phyloP scores from a whole-genome alignment of 495 filamentous ascomycete species.

The Bombardia bombarda region DNA sequence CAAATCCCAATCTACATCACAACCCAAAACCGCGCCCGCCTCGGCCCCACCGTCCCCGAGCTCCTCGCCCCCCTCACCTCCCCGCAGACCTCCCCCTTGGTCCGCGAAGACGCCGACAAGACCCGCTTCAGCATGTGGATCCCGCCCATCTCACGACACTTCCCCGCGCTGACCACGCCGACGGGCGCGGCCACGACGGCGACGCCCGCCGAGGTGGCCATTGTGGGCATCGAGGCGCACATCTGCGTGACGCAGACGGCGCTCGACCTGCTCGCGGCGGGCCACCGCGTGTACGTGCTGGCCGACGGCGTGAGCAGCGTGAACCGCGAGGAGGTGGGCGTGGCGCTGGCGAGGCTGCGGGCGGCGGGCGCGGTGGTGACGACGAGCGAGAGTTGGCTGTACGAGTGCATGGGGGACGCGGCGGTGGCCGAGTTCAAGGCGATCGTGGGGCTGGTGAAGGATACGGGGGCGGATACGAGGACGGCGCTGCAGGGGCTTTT shows the following conservation, averaged over 20 bases:
- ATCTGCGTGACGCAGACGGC: slow-evolving; percentile 93
- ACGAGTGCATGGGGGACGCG: slow-evolving; percentile 90
- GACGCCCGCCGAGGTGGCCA: slow-evolving; percentile 37
- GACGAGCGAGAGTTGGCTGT: slow-evolving; percentile 84
- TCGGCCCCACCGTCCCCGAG: slow-evolving; percentile 73
- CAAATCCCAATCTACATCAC: slow-evolving; percentile 73
- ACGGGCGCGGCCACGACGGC: slow-evolving; percentile 7
- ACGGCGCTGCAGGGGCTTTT: slow-evolving; percentile 52
- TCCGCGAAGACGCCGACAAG: slow-evolving; percentile 65
- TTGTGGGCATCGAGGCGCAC: slow-evolving; percentile 88
- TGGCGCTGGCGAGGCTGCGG: slow-evolving; percentile 70
- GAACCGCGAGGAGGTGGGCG: slow-evolving; percentile 68
- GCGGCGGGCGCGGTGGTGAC: slow-evolving; percentile 73
- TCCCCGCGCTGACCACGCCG: slow-evolving; percentile 21
- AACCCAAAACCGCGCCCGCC: slow-evolving; percentile 67
- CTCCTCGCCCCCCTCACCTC: slow-evolving; percentile 35
- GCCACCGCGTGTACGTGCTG: slow-evolving; percentile 77
- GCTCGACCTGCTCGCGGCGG: slow-evolving; percentile 64
- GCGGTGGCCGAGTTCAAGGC: slow-evolving; percentile 63
- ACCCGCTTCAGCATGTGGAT: slow-evolving; percentile 80
- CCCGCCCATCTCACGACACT: slow-evolving; percentile 38
- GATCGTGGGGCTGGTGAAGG: slow-evolving; percentile 73
- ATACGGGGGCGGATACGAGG: slow-evolving; percentile 58
- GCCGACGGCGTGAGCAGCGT: slow-evolving; percentile 88
- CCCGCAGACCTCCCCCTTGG: slow-evolving; percentile 7